phyloP scores from a whole-genome alignment of 1,284 basidiomycete genomes.

The Volvariella volvacea region DNA sequence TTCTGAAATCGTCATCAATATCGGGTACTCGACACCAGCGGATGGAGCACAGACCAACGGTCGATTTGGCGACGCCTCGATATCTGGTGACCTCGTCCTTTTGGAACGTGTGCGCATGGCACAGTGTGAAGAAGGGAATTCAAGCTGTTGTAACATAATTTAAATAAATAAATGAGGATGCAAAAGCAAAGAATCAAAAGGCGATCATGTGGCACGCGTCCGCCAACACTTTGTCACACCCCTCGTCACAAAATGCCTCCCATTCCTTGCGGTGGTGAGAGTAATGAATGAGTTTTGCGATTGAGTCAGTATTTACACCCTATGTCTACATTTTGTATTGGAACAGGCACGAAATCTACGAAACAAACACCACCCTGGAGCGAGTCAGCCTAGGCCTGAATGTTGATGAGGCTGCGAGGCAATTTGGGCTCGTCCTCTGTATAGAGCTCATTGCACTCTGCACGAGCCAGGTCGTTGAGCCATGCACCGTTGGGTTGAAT shows the following conservation, averaged over 20 bases:
- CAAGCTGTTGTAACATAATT: conserved; percentile 24
- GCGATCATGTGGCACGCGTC: no score
- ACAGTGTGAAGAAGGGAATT: conserved; percentile 38
- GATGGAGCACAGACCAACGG: conserved; percentile 36
- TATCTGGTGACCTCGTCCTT: conserved; percentile 50
- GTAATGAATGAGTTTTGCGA: no score
- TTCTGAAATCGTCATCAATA: conserved; percentile 34
- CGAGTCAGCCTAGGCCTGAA: conserved; percentile 31
- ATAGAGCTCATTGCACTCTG: conserved; percentile 67
- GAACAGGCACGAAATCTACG: no score
- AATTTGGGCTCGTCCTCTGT: conserved; percentile 56
- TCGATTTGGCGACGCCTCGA: conserved; percentile 35
- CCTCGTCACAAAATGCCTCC: no score
- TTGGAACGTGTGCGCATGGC: conserved; percentile 31
- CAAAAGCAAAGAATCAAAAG: no score
- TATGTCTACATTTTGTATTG: no score
- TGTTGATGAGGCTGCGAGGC: conserved; percentile 47
- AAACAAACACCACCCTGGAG: not conserved
- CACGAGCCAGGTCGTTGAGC: conserved; percentile 71
- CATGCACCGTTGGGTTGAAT: conserved; percentile 72
- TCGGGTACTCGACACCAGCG: conserved; percentile 4
- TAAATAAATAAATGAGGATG: no score
- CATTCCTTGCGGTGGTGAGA: no score
- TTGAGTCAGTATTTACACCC: no score
- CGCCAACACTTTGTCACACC: no score